Evolutionary conservation across 306 rosid species (phyloP).

Genomic region (Cucumis melo): DNA sequence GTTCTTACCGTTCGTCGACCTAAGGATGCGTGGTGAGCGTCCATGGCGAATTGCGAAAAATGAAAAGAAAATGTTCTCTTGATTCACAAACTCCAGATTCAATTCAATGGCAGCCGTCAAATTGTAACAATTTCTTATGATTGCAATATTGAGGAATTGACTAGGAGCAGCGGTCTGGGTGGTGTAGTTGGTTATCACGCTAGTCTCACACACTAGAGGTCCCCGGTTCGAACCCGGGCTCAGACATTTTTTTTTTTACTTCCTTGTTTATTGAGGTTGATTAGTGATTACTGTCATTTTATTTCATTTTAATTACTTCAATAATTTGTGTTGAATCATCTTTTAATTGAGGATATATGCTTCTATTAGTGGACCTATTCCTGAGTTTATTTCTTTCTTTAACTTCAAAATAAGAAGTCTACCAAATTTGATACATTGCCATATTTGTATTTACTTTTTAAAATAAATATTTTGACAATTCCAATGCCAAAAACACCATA

Average conservation of each 20-base stretch:
- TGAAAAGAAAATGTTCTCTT: background rate
- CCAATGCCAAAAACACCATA: too few relatives aligned
- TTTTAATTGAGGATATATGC: too few relatives aligned
- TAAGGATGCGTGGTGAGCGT: conserved; percentile 64
- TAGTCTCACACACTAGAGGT: conserved; percentile 42
- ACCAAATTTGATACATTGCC: background rate
- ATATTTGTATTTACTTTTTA: background rate
- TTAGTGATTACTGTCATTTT: too few relatives aligned
- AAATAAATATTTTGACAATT: too few relatives aligned
- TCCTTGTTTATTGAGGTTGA: too few relatives aligned
- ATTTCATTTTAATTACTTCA: too few relatives aligned
- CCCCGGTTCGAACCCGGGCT: conserved; percentile 48
- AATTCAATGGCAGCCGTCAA: background rate
- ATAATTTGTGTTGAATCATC: too few relatives aligned
- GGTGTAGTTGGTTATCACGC: conserved; percentile 43
- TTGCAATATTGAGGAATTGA: accelerated
- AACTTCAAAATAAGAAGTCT: background rate
- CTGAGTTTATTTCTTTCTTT: background rate
- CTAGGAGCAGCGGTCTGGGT: conserved; percentile 12
- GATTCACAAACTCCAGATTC: background rate
- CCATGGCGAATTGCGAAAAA: conserved; percentile 30
- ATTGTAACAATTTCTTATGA: background rate
- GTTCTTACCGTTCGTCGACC: conserved; percentile 72
- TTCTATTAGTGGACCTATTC: too few relatives aligned
- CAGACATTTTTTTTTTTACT: conserved; percentile 9